phyloP scores from a whole-genome alignment of 2,329 filamentous ascomycete genomes.

The Ceratocystis lukuohia region DNA sequence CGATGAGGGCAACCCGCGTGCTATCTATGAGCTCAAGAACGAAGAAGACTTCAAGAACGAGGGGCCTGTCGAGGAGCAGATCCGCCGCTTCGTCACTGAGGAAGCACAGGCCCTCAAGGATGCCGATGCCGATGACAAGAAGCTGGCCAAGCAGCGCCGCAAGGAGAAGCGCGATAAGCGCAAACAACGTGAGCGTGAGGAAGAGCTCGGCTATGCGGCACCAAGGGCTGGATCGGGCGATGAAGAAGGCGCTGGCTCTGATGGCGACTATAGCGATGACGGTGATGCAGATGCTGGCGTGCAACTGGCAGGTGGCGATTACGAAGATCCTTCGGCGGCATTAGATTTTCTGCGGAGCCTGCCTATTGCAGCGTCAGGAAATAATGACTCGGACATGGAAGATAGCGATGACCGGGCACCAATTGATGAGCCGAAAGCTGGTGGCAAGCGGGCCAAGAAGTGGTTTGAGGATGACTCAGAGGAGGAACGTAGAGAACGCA shows the following conservation, averaged over 20 bases:
- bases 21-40: constrained; percentile 76
- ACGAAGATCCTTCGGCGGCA: constrained; percentile 38
- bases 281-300: constrained; percentile 16
- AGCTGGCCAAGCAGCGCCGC: constrained; percentile 61
- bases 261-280: constrained; percentile 7
- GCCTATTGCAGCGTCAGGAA: constrained; percentile 33
- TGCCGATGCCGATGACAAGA: constrained; percentile 75
- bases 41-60: constrained; percentile 66
- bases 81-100: constrained; percentile 61
- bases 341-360: constrained; percentile 45
- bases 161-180: constrained; percentile 61
- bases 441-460: constrained; percentile 57
- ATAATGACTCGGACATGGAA: constrained; percentile 25
- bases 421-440: constrained; percentile 22
- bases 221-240: constrained; percentile 23
- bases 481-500: constrained; percentile 22
- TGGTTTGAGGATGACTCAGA: constrained; percentile 56
- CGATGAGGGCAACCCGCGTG: constrained; percentile 74
- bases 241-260: constrained; percentile 14
- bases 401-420: constrained; percentile 29
- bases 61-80: constrained; percentile 63
- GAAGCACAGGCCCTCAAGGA: constrained; percentile 58
- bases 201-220: constrained; percentile 24
- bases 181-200: constrained; percentile 48
- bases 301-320: constrained; percentile 28